Evolutionary conservation across 23 red algal genomes (phyloP).

Genomic region (Gracilaria caudata): DNA sequence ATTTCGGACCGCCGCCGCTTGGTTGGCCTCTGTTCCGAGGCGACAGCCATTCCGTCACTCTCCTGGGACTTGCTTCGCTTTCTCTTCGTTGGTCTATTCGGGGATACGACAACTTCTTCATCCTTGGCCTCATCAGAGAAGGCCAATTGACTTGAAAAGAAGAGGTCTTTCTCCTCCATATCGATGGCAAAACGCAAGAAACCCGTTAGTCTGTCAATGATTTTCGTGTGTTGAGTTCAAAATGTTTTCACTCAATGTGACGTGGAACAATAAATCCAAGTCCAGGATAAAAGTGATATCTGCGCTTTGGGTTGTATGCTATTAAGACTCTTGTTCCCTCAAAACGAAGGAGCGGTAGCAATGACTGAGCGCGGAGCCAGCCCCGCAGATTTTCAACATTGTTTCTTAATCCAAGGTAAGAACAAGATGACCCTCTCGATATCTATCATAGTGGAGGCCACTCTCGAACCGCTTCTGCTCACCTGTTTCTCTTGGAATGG

Average conservation of each 20-base stretch:
- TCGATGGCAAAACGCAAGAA: background rate
- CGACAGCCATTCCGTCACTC: background rate
- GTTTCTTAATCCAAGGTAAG: background rate
- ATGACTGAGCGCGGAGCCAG: background rate
- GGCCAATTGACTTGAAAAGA: constrained; percentile 15
- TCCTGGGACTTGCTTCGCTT: background rate
- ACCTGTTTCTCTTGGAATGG: too few species aligned
- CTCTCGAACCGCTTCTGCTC: too few species aligned
- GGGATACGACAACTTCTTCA: background rate
- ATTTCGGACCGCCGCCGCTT: background rate
- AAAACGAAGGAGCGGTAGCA: background rate
- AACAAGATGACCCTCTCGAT: background rate
- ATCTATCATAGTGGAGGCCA: too few species aligned
- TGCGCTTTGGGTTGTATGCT: too few species aligned
- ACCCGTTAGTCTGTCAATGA: background rate
- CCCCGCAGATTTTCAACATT: background rate
- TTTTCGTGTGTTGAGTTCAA: too few species aligned
- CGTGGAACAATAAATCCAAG: too few species aligned
- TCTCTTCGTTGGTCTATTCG: background rate
- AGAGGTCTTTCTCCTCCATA: constrained; percentile 8
- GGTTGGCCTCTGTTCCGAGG: background rate
- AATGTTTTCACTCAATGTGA: too few species aligned
- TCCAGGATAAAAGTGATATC: too few species aligned
- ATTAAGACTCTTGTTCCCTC: too few species aligned
- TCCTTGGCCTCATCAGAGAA: constrained; percentile 16